Conservation (phyloP, 1,139 yeast species). For the Geotrichum macrosporum region DNA sequence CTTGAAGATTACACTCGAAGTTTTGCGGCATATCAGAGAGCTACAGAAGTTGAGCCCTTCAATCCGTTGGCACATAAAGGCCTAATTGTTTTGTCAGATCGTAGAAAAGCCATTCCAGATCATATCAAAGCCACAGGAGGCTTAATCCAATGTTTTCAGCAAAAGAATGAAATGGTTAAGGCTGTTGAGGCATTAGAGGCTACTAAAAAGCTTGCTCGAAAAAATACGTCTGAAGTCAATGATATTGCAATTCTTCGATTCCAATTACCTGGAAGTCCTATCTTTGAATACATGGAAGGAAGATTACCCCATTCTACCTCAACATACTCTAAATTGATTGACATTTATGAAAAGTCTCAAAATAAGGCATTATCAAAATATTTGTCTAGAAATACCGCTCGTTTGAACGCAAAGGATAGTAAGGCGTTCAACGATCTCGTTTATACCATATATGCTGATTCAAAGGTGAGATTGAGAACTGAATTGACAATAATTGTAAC, state of each 20-base stretch:
- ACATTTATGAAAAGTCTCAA: conserved; percentile 46
- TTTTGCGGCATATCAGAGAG: conserved; percentile 48
- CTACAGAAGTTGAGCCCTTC: conserved; percentile 52
- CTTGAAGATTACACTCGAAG: conserved; percentile 46
- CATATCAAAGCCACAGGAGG: conserved; percentile 38
- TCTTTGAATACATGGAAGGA: conserved; percentile 55
- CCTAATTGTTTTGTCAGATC: conserved; percentile 50
- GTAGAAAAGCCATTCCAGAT: conserved; percentile 43
- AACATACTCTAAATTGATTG: conserved; percentile 50
- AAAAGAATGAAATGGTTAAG: conserved; percentile 29
- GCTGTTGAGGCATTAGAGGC: conserved; percentile 27
- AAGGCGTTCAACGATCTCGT: conserved; percentile 42
- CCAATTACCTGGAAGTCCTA: conserved; percentile 59
- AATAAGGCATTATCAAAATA: conserved; percentile 30
- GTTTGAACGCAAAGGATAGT: conserved; percentile 27
- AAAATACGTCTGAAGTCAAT: conserved; percentile 36
- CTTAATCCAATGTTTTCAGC: conserved; percentile 28
- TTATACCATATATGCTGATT: conserved; percentile 48
- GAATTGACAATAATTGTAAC: too few relatives aligned
- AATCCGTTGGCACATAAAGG: conserved; percentile 82
- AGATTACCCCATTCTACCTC: conserved; percentile 50
- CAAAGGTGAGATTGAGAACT: too few relatives aligned
- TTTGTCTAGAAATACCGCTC: conserved; percentile 33
- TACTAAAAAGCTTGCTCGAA: conserved; percentile 26
- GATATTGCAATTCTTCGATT: conserved; percentile 48